Evolutionary conservation across 2,329 filamentous ascomycete species (phyloP).

Genomic region (Proliferodiscus dingleyae): DNA sequence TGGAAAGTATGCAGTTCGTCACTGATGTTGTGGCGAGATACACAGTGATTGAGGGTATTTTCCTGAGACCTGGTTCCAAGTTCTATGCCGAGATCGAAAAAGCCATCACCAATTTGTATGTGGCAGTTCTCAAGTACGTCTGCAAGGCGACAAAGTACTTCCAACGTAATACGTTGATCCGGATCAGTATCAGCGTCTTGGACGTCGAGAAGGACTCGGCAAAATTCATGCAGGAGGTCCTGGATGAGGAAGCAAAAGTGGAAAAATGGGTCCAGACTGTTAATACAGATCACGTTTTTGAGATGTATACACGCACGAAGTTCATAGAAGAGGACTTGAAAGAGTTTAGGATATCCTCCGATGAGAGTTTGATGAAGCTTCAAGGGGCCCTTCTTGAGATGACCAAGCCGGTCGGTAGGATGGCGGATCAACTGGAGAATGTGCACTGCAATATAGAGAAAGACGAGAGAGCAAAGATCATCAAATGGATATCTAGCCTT

Average conservation of each 20-base stretch:
- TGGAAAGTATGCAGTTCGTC: constrained; percentile 6
- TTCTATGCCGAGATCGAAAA: not conserved
- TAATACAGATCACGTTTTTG: not conserved
- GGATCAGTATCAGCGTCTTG: constrained; percentile 8
- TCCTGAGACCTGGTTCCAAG: not conserved
- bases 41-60: constrained; percentile 1
- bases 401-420: constrained; percentile 1
- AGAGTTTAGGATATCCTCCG: not conserved
- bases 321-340: not conserved
- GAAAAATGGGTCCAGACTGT: not conserved
- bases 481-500: constrained; percentile 8
- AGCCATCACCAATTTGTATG: constrained; percentile 2
- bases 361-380: not conserved
- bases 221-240: constrained; percentile 5
- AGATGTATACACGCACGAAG: not conserved
- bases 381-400: not conserved
- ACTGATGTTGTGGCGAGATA: constrained; percentile 2
- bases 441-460: not conserved
- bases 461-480: constrained; percentile 5
- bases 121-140: constrained; percentile 4
- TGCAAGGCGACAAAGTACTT: constrained; percentile 4
- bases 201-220: not conserved
- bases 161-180: not conserved
- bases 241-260: not conserved
- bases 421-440: not conserved